phyloP scores from a whole-genome alignment of 441 rosid species.

The Gossypium schwendimanii region DNA sequence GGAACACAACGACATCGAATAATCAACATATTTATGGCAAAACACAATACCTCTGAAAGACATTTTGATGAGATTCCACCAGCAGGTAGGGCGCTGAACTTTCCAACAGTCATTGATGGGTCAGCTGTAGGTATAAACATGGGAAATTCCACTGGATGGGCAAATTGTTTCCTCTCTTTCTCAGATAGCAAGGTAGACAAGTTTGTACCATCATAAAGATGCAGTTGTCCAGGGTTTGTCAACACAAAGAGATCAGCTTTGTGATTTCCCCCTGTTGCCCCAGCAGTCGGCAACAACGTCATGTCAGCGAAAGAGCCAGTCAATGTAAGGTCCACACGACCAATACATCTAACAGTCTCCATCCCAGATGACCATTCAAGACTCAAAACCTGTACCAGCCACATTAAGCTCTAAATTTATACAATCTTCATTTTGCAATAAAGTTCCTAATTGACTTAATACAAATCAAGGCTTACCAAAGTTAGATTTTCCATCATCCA shows the following conservation, averaged over 20 bases:
- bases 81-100: constrained; percentile 25
- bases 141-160: constrained; percentile 35
- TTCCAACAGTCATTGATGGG: constrained; percentile 43
- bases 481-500: neutral
- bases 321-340: constrained; percentile 46
- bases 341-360: constrained; percentile 36
- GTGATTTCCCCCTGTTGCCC: constrained; percentile 26
- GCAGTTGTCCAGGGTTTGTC: constrained; percentile 59
- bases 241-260: constrained; percentile 40
- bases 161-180: constrained; percentile 33
- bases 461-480: neutral
- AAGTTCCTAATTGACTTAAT: neutral
- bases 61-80: constrained; percentile 34
- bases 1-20: constrained; percentile 8
- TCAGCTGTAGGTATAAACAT: constrained; percentile 35
- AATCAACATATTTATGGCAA: constrained; percentile 5
- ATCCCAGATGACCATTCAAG: constrained; percentile 53
- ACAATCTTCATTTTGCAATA: neutral
- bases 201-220: constrained; percentile 38
- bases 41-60: constrained; percentile 43
- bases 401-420: constrained; percentile 1
- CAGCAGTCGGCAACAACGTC: constrained; percentile 39
- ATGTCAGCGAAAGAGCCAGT: constrained; percentile 53
- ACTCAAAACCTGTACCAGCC: constrained; percentile 36
- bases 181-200: constrained; percentile 36